Percentiles rank a stretch among this genome's conserved stretches.
Evolutionary conservation across 345 rosid species (phyloP).

Genomic region (Leavenworthia alabamica): DNA sequence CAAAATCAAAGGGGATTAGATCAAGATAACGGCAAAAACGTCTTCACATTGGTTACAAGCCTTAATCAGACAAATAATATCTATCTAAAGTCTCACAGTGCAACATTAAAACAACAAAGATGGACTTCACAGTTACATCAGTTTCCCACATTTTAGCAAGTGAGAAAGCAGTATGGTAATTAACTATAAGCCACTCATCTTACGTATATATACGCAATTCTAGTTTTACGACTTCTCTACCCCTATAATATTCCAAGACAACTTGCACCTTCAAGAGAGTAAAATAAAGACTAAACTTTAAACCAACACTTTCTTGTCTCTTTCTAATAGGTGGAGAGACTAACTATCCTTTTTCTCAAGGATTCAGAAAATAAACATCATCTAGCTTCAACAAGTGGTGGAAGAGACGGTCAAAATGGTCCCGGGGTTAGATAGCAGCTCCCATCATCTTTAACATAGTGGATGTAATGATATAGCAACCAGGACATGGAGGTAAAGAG

Average conservation of each 20-base stretch:
- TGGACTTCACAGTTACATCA: slow-evolving; percentile 2
- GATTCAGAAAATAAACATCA: slow-evolving; percentile 8
- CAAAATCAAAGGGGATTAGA: neutral
- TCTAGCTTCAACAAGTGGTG: slow-evolving; percentile 25
- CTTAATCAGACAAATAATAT: neutral
- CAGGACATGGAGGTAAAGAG: neutral
- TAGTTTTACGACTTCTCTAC: slow-evolving; percentile 3
- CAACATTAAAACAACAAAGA: slow-evolving; percentile 2
- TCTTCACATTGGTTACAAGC: neutral
- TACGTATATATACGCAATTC: neutral
- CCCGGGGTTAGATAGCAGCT: slow-evolving; percentile 22
- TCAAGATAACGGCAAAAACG: neutral
- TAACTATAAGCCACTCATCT: neutral
- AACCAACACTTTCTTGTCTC: slow-evolving; percentile 3
- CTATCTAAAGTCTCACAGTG: neutral
- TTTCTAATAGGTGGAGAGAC: slow-evolving; percentile 2
- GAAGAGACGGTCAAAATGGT: slow-evolving; percentile 29
- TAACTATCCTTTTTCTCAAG: slow-evolving; percentile 13
- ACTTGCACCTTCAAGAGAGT: neutral
- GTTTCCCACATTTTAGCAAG: neutral
- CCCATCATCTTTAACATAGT: slow-evolving; percentile 22
- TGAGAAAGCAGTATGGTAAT: neutral
- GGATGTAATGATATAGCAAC: slow-evolving; percentile 16
- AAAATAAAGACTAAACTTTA: neutral
- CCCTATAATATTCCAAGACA: neutral